Conservation (phyloP, 192 early-diverging fungal species). For the Linderina pennispora region DNA sequence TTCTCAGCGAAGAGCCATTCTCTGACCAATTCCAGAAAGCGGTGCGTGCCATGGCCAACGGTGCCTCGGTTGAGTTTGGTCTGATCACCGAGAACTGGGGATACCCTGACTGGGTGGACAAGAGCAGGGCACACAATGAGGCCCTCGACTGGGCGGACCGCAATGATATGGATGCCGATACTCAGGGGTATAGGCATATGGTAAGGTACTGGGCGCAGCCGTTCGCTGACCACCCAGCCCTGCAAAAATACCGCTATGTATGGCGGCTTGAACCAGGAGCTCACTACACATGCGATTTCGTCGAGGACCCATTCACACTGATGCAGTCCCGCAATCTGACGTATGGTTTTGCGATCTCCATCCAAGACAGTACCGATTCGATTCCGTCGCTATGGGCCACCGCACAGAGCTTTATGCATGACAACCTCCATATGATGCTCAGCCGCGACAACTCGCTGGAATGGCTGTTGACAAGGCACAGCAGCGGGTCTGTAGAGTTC, state of each 20-base stretch:
- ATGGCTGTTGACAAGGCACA: slow-evolving; percentile 1
- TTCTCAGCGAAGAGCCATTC: slow-evolving; percentile 63
- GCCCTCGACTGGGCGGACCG: slow-evolving; percentile 2
- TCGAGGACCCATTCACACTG: slow-evolving; percentile 11
- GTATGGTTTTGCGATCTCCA: slow-evolving; percentile 21
- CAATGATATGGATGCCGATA: slow-evolving; percentile 1
- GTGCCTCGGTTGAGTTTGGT: slow-evolving; percentile 24
- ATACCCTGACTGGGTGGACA: slow-evolving; percentile 12
- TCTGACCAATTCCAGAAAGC: slow-evolving; percentile 47
- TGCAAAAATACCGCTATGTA: slow-evolving; percentile 4
- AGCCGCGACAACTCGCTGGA: slow-evolving; percentile 23
- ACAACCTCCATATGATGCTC: background rate
- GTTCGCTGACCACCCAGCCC: slow-evolving; percentile 13
- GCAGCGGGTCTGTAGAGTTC: slow-evolving; percentile 6
- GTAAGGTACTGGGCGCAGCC: slow-evolving; percentile 19
- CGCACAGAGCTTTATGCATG: background rate
- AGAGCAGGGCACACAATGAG: background rate
- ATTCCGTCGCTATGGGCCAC: slow-evolving; percentile 1
- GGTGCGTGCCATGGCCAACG: slow-evolving; percentile 5
- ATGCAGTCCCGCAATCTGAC: slow-evolving; percentile 1
- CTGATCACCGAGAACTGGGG: slow-evolving; percentile 12
- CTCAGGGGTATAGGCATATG: slow-evolving; percentile 14
- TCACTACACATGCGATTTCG: slow-evolving; percentile 32
- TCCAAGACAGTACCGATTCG: slow-evolving; percentile 9
- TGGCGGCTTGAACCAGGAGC: slow-evolving; percentile 35